Evolutionary conservation across 441 rosid species (phyloP).

Genomic region (Adansonia grandidieri): DNA sequence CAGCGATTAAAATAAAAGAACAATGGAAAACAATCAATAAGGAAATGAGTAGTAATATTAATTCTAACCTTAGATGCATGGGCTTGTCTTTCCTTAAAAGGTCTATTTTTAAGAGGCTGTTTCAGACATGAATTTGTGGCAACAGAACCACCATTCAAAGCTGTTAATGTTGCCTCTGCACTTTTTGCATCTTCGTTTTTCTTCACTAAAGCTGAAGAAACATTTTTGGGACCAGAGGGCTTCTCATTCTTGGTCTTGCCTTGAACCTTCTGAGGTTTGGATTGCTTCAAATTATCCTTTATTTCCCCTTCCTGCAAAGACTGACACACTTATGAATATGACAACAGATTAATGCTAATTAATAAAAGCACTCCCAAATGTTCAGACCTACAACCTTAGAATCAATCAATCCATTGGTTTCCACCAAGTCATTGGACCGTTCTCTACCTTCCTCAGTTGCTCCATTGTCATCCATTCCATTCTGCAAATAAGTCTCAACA

Average conservation of each 20-base stretch:
- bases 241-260: constrained; percentile 61
- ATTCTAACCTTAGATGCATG: constrained; percentile 54
- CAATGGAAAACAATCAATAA: constrained; percentile 2
- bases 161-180: constrained; percentile 38
- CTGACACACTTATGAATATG: constrained; percentile 24
- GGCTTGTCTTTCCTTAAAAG: constrained; percentile 54
- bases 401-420: constrained; percentile 13
- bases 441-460: constrained; percentile 1
- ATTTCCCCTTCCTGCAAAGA: constrained; percentile 33
- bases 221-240: constrained; percentile 43
- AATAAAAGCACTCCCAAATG: constrained; percentile 18
- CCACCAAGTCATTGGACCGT: not conserved
- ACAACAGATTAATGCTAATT: constrained; percentile 7
- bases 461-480: constrained; percentile 7
- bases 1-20: constrained; percentile 13
- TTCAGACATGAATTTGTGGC: constrained; percentile 42
- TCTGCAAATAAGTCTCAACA: not conserved
- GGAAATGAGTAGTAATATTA: constrained; percentile 14
- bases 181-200: constrained; percentile 42
- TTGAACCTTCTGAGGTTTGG: constrained; percentile 47
- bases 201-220: constrained; percentile 38
- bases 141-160: constrained; percentile 63
- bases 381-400: constrained; percentile 11
- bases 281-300: constrained; percentile 27
- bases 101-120: constrained; percentile 53